A percentile compares a stretch with the other conserved stretches of the same genome.
Evolutionary conservation across 305 asterid genomes (phyloP).

Genomic region (Fraxinus sp.): DNA sequence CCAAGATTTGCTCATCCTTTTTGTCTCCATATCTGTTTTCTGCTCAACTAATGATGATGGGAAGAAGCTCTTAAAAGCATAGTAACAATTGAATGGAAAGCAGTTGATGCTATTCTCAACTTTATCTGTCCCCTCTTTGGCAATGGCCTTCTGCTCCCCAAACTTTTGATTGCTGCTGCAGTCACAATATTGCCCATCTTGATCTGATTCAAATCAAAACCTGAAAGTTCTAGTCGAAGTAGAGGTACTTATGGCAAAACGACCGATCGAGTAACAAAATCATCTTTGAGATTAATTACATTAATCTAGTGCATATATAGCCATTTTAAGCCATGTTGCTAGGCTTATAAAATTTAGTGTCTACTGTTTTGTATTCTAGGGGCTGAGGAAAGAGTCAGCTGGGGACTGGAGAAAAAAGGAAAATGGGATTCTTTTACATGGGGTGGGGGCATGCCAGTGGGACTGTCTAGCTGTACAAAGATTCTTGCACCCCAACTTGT

Average conservation of each 20-base stretch:
- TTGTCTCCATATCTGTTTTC: neutral
- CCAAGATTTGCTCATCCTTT: neutral
- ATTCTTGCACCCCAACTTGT: slow-evolving; percentile 32
- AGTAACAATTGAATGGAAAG: slow-evolving; percentile 23
- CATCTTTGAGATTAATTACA: neutral
- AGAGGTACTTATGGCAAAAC: neutral
- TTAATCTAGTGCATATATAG: neutral
- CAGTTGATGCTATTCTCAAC: slow-evolving; percentile 23
- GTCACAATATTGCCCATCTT: neutral
- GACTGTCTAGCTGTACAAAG: slow-evolving; percentile 29
- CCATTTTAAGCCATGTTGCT: neutral
- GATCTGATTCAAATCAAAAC: neutral
- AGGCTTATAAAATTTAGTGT: neutral
- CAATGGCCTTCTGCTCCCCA: slow-evolving; percentile 6
- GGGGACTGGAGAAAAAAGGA: neutral
- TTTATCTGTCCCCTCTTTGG: slow-evolving; percentile 34
- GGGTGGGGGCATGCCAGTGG: slow-evolving; percentile 37
- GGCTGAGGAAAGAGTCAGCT: neutral
- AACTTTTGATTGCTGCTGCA: neutral
- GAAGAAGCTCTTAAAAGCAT: slow-evolving; percentile 18
- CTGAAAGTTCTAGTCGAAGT: neutral
- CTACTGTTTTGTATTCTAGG: neutral
- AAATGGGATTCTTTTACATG: neutral
- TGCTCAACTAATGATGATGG: neutral
- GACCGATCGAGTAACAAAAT: neutral